Percentiles rank a stretch among this genome's conserved stretches.
Conservation (phyloP, 2,329 filamentous ascomycete genomes). For the Fusarium tuaranense region DNA sequence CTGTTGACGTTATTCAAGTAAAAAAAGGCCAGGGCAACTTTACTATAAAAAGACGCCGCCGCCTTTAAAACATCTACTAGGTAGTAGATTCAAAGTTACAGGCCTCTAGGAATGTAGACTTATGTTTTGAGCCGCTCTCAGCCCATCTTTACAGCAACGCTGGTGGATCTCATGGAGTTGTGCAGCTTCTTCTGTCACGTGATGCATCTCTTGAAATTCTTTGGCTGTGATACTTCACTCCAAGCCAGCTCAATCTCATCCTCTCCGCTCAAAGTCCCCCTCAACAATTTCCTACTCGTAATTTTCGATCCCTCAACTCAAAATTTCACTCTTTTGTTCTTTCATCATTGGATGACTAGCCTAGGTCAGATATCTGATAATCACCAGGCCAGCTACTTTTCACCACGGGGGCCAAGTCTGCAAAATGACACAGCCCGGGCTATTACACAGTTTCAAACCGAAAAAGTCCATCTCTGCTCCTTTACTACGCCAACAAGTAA, state of each 20-base stretch:
- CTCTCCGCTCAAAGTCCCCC: neutral
- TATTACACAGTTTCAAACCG: neutral
- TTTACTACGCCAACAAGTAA: neutral
- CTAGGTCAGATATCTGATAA: neutral
- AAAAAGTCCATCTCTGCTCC: neutral
- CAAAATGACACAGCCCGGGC: conserved; percentile 7
- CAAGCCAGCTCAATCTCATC: neutral
- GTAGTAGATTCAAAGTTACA: neutral
- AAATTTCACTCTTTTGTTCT: neutral
- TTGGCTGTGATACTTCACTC: neutral
- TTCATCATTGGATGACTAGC: neutral
- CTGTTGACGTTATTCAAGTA: neutral
- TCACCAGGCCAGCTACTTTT: neutral
- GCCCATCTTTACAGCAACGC: neutral
- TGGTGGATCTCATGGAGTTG: conserved; percentile 21
- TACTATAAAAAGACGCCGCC: neutral
- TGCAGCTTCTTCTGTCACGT: conserved; percentile 13
- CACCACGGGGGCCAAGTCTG: neutral
- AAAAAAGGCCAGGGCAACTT: neutral
- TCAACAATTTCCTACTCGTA: neutral
- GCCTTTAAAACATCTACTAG: too few relatives aligned
- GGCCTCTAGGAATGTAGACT: neutral
- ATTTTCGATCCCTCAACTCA: too few relatives aligned
- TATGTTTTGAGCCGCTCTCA: neutral
- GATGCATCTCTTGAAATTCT: neutral